Base-by-base conservation (phyloP, 257 asterid species). In the Cruciata laevipes region DNA sequence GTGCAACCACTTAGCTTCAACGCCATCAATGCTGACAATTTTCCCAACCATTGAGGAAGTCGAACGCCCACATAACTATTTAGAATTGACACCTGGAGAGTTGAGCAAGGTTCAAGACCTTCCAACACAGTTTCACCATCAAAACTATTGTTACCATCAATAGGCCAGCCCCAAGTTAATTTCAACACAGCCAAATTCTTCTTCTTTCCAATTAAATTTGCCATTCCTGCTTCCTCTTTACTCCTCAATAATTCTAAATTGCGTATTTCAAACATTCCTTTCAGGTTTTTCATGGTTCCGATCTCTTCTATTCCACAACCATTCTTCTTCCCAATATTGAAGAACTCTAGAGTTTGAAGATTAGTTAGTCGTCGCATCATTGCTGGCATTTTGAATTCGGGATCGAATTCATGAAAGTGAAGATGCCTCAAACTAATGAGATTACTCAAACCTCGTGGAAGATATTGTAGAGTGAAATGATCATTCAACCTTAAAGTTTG, bases 391-490 rank as follows among this genome's bases (percentile, higher is more conserved):
- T 20, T 38, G n/a, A 57, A 18, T 0, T 11, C 3, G 4, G 51
- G 21, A 12, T 52, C 4, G 7, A 9, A 14, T 0, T 3, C n/a
- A n/a, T n/a, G n/a, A 21, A 35, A 65, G 38, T 74, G 62, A 23
- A 80, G 68, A 53, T 80, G 84, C 42, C 85, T 65, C 73, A 80
- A 66, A 51, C 68, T 75, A 10, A 77, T 16, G 49, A 77, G 66
- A 51, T 59, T 3, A 16, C 9, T 21, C 61, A 75, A 38, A 16
- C 53, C 30, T 18, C 33, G 27, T 5, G 81, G 85, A 38, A 77
- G 71, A 62, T 5, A 12, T 3, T 38, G 13, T 5, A 74, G 49
- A 5, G 3, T 0, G 1, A 70, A 1, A 7, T 0, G 0, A 32
- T 0, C 4, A 21, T 0, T 3, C 3, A 66, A 27, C 25, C 17